Evolutionary conservation across 179 eudicot species (phyloP), one percentile per base, ranked within the genome.

Genomic region (Beta corolliflora): DNA sequence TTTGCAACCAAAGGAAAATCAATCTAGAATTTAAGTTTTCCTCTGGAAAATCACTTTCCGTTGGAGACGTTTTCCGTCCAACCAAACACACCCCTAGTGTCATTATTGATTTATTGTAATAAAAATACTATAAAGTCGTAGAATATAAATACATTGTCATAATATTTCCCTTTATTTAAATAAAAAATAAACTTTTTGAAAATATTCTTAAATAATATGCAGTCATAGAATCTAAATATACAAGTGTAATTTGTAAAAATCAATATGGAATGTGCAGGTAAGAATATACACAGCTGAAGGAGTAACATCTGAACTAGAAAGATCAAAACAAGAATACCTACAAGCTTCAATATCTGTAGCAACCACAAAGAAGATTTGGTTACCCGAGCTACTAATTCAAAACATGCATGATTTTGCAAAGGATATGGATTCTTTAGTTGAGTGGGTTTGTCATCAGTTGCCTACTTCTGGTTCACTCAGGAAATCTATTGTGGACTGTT

Each of bases 401-500:
- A 90, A 90, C 84, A 89, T 90, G 91, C 63, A 72, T 64, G 99
- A 94, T 61, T 92, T 95, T 21, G 92, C 93, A 3, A 79, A 46
- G 46, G 95, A 92, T 8, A 55, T 79, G 83, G 89, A 91, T 56
- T 83, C 93, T 16, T 77, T 95, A 73, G 84, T 90, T 5, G 89
- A 94, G 71, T 95, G 99, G 99, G 85, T 95, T 44, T 92, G 95
- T 76, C 92, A 93, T 5, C 95, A 95, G 73, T 79, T 95, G 23
- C 99, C 99, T 1, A 91, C 99, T 0, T 92, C 99, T 0, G 97
- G 97, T 2, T 85, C 98, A 0, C 77, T 95, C 12, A 80, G 99
- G 59, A 95, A 95, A 84, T 92, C 98, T 0, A 92, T 95, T 71
- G 97, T 94, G 18, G 99, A 93, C 55, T 92, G 94, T 87, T 93